phyloP scores from a whole-genome alignment of 495 filamentous ascomycete species.

The Penicillium arizonense region DNA sequence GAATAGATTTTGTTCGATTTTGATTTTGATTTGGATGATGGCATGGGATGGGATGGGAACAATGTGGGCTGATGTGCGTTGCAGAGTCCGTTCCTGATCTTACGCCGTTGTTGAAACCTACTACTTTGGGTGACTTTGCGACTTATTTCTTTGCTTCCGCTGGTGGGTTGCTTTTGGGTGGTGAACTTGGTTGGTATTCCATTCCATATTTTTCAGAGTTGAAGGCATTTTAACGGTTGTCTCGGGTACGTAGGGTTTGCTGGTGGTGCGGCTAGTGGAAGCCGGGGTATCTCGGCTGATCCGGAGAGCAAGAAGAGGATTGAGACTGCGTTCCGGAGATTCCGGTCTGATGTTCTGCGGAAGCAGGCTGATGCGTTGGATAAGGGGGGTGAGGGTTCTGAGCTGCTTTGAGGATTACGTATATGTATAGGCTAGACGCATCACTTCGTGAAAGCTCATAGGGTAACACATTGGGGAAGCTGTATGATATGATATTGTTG shows the following conservation, averaged over 20 bases:
- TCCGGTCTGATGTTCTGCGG: conserved; percentile 60
- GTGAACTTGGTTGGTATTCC: conserved; percentile 48
- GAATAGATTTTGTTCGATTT: not conserved
- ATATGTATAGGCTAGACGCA: not conserved
- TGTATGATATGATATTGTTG: not conserved
- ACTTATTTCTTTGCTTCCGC: conserved; percentile 61
- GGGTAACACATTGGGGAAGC: no score
- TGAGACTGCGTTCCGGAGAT: conserved; percentile 61
- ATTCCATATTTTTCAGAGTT: not conserved
- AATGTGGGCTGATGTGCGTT: not conserved
- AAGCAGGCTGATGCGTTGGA: conserved; percentile 57
- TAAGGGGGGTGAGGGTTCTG: conserved; percentile 26
- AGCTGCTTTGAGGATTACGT: conserved; percentile 25
- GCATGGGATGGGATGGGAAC: not conserved
- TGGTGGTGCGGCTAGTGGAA: conserved; percentile 51
- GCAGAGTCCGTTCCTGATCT: conserved; percentile 62
- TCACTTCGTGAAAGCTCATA: not conserved
- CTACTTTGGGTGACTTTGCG: conserved; percentile 56
- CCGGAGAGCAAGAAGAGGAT: conserved; percentile 54
- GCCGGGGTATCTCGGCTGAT: conserved; percentile 50
- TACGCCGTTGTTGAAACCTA: conserved; percentile 54
- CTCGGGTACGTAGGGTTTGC: conserved; percentile 43
- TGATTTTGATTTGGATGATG: no score
- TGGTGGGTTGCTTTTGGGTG: conserved; percentile 63
- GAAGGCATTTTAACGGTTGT: not conserved